phyloP scores from a whole-genome alignment of 2,329 filamentous ascomycete genomes.

The Aspergillus japonicus region DNA sequence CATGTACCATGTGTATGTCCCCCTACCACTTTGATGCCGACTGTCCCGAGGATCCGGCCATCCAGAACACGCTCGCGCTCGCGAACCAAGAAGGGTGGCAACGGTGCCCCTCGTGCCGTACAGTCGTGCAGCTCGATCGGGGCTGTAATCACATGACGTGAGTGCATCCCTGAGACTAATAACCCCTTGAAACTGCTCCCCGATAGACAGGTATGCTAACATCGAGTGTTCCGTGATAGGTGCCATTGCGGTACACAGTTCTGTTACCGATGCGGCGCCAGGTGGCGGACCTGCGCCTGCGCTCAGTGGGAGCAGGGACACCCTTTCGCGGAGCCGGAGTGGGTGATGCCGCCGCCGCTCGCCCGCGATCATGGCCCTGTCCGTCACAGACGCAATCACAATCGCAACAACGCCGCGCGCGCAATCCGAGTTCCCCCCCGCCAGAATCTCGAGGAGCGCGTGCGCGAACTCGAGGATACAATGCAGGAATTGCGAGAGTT shows the following conservation, averaged over 20 bases:
- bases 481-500: too few relatives aligned
- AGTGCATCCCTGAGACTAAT: neutral
- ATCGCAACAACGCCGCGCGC: too few relatives aligned
- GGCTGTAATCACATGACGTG: conserved; percentile 13
- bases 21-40: neutral
- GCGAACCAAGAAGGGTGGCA: neutral
- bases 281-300: conserved; percentile 6
- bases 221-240: neutral
- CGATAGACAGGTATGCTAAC: too few relatives aligned
- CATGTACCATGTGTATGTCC: neutral
- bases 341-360: too few relatives aligned
- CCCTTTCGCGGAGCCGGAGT: too few relatives aligned
- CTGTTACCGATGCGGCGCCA: conserved; percentile 7
- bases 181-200: too few relatives aligned
- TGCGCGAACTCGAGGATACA: too few relatives aligned
- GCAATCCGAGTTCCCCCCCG: too few relatives aligned
- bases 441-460: too few relatives aligned
- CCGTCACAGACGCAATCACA: too few relatives aligned
- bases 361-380: too few relatives aligned
- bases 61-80: conserved; percentile 5
- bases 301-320: neutral
- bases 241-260: conserved; percentile 10
- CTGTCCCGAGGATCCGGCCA: neutral
- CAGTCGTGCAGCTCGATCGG: neutral
- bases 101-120: conserved; percentile 2